Conservation (phyloP, 192 early-diverging fungal genomes). For the Linnemannia schmuckeri region DNA sequence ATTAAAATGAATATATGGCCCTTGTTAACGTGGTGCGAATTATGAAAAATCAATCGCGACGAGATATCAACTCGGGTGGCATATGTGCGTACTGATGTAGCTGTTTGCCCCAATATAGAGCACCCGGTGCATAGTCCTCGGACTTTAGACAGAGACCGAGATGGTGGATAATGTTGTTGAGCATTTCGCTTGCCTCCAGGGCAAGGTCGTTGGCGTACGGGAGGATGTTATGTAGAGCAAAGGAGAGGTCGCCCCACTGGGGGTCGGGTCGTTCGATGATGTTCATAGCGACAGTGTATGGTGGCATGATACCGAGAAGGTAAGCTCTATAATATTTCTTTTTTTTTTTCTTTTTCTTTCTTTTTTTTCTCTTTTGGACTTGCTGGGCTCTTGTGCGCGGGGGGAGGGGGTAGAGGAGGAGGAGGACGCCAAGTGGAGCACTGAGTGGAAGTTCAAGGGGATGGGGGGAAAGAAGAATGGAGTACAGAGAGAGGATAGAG, state of each 20-base stretch:
- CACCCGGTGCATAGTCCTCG: constrained; percentile 69
- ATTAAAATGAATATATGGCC: background rate
- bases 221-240: constrained; percentile 36
- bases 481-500: background rate
- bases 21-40: background rate
- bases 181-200: constrained; percentile 46
- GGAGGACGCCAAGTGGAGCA: background rate
- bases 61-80: too few relatives aligned
- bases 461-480: background rate
- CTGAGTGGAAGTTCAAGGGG: background rate
- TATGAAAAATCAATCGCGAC: too few relatives aligned
- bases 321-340: background rate
- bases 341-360: background rate
- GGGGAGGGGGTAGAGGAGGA: background rate
- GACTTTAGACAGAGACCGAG: constrained; percentile 53
- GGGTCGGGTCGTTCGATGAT: constrained; percentile 24
- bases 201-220: constrained; percentile 45
- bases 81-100: constrained; percentile 63
- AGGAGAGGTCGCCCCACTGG: constrained; percentile 46
- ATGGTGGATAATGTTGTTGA: constrained; percentile 36
- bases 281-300: constrained; percentile 13
- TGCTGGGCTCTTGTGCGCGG: too few relatives aligned
- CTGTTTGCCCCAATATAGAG: constrained; percentile 69
- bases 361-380: background rate
- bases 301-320: constrained; percentile 2